Conservation (phyloP, 2,329 filamentous ascomycete genomes). For the Aspergillus versicolor region DNA sequence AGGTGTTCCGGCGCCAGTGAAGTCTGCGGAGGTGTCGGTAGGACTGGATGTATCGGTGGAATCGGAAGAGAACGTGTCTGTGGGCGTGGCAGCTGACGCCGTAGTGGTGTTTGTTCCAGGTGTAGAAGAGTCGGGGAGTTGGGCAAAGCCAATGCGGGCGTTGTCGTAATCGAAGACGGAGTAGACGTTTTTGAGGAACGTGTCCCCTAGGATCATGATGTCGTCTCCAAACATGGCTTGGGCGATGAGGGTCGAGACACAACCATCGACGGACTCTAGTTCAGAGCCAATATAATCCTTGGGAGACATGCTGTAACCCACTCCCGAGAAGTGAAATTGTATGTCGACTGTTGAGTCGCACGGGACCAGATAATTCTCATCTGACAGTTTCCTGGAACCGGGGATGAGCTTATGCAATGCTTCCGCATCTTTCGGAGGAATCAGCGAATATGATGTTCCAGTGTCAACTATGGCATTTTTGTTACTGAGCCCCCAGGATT, state of each 20-base stretch:
- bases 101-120: conserved; percentile 12
- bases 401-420: conserved; percentile 68
- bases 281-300: conserved; percentile 66
- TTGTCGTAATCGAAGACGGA: conserved; percentile 75
- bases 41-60: conserved; percentile 13
- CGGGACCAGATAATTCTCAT: conserved; percentile 68
- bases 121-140: conserved; percentile 13
- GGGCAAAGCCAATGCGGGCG: conserved; percentile 38
- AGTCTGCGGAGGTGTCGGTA: conserved; percentile 4
- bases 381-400: conserved; percentile 53
- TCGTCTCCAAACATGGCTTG: conserved; percentile 61
- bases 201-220: conserved; percentile 79
- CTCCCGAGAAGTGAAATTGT: conserved; percentile 66
- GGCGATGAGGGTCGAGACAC: conserved; percentile 72
- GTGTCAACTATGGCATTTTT: conserved; percentile 76
- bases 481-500: conserved; percentile 52
- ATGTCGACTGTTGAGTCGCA: conserved; percentile 65
- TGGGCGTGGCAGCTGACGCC: conserved; percentile 12
- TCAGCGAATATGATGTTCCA: conserved; percentile 76
- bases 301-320: conserved; percentile 64
- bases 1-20: conserved; percentile 11
- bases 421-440: conserved; percentile 65
- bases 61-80: conserved; percentile 13
- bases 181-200: conserved; percentile 89
- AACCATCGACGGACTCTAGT: conserved; percentile 32